These are phyloP conservation scores for Epithemia pelagica DNA, from an alignment of 108 stramenopile species.

Conservation along the genomic window DNA sequence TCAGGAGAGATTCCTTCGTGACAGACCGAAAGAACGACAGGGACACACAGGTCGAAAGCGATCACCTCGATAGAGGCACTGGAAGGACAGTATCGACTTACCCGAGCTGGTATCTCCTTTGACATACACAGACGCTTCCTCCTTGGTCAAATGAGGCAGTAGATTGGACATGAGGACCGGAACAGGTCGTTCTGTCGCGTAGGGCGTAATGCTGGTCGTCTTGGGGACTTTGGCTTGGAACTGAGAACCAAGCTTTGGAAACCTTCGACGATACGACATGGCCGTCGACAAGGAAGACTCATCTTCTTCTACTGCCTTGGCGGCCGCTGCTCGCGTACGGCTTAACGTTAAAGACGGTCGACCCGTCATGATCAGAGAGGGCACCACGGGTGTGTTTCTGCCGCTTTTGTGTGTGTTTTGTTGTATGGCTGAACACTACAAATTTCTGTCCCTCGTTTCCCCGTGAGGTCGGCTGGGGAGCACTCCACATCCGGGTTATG, in stretches of 20 bases:
- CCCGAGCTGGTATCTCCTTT: not conserved
- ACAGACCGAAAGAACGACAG: too few species aligned
- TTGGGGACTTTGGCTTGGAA: conserved; percentile 26
- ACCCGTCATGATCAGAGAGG: not conserved
- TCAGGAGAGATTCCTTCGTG: too few species aligned
- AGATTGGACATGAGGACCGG: conserved; percentile 19
- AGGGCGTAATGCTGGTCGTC: not conserved
- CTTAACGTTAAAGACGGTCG: not conserved
- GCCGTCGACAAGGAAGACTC: not conserved
- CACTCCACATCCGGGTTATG: too few species aligned
- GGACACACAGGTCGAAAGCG: too few species aligned
- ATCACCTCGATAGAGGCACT: not conserved
- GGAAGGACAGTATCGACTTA: not conserved
- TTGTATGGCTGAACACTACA: too few species aligned
- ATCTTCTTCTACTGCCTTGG: not conserved
- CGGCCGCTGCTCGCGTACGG: not conserved
- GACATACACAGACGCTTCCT: conserved; percentile 6
- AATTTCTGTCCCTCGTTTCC: too few species aligned
- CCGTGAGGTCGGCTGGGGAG: too few species aligned
- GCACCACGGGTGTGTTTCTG: too few species aligned
- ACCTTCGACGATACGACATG: conserved; percentile 3
- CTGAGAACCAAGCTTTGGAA: conserved; percentile 24
- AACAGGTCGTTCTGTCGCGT: conserved; percentile 10
- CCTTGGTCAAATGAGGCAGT: conserved; percentile 13
- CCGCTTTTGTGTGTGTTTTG: too few species aligned